Base-by-base conservation (phyloP, 495 filamentous ascomycete species). In the Corynascus novoguineensis region DNA sequence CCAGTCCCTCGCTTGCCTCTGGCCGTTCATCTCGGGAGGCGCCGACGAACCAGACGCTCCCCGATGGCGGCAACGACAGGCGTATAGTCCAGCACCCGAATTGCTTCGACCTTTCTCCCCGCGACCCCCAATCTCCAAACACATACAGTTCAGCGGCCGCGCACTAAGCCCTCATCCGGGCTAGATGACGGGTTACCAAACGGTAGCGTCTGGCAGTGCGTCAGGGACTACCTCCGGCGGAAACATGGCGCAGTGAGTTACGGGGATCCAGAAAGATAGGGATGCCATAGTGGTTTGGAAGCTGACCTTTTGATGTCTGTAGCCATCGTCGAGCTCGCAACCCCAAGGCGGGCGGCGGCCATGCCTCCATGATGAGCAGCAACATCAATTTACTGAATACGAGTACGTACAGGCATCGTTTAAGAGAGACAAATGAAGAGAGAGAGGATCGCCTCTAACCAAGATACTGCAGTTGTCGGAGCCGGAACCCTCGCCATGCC, bases 371-470 rank as follows among this genome's bases (percentile, higher is more conserved):
- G 88, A 64, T 85, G 41, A 95, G 89, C 73, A 95, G 90, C 65
- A 87, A 95, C 61, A 87, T 97, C 75, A 98, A 97, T 68, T 73
- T 98, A 17, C 76, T 97, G 57, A 98, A 98, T 73, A 98, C 93
- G 6, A 97, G 87, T 89, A 80, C 50, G 79, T 70, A 29, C 1
- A 21, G 27, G n/a, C 40, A 25, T 19, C 17, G 22, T n/a, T n/a
- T 12, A 38, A 38, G 6, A n/a, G n/a, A 17, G 37, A n/a, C n/a
- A n/a, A 38, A 14, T 14, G 3, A 8, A 21, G 29, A 19, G 28
- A 2, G 59, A 28, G 31, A n/a, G 29, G 9, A 8, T 8, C 11
- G 25, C 4, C 5, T 51, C 34, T 41, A 49, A 32, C 24, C 8
- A 44, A 49, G 14, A n/a, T 58, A 14, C 5, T n/a, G 17, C 66